Evolutionary conservation across 345 rosid species (phyloP).

Genomic region (Linum usitatissimum): DNA sequence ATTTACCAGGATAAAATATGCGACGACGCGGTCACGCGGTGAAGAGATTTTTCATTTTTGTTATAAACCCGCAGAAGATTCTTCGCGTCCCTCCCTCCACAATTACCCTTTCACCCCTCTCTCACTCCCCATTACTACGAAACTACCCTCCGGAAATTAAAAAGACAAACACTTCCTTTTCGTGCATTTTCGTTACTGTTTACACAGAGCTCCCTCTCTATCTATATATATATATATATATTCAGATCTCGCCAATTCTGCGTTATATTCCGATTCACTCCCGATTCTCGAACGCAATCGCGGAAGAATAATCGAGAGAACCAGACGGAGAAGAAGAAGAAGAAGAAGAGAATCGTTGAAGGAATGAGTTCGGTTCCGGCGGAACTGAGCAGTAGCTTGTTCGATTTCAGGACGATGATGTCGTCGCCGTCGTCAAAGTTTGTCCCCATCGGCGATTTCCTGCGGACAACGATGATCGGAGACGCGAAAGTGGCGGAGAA

Average conservation of each 20-base stretch:
- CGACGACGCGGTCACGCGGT: not conserved
- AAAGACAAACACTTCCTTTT: not conserved
- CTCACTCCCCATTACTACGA: not conserved
- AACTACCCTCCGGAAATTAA: not conserved
- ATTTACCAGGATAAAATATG: not conserved
- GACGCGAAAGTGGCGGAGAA: slow-evolving; percentile 25
- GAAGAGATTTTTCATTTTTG: not conserved
- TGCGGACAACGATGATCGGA: slow-evolving; percentile 30
- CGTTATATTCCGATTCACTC: not conserved
- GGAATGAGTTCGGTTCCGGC: slow-evolving; percentile 47
- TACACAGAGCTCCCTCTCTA: not conserved
- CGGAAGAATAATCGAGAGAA: not conserved
- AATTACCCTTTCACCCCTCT: not conserved
- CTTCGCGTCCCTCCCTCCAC: not conserved
- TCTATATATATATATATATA: not conserved
- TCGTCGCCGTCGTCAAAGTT: slow-evolving; percentile 13
- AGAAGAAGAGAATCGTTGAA: not conserved
- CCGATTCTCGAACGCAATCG: not conserved
- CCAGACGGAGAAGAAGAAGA: not conserved
- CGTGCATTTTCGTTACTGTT: not conserved
- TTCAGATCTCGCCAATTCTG: not conserved
- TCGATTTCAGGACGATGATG: slow-evolving; percentile 33
- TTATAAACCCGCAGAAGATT: not conserved
- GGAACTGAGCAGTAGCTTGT: slow-evolving; percentile 40
- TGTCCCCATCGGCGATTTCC: slow-evolving; percentile 43